Base-by-base conservation (phyloP, 2,329 filamentous ascomycete species). In the Verticillium zaregamsianum region DNA sequence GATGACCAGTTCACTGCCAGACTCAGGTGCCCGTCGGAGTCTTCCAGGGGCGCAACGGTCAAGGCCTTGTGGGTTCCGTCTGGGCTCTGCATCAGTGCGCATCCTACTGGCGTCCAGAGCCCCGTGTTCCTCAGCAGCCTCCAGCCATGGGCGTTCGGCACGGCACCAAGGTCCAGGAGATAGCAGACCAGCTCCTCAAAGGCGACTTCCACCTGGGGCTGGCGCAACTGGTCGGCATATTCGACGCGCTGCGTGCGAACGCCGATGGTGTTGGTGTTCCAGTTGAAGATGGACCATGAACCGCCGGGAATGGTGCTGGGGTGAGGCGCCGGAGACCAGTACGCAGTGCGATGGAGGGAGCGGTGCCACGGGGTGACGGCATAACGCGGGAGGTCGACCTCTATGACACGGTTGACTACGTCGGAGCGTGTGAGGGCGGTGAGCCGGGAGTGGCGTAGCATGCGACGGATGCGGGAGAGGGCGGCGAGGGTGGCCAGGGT, bases 261-360 rank as follows among this genome's bases (percentile, higher is more conserved):
- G 1, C 87, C 86, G 28, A 88, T 87, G 3, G 82, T 76, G 65
- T 87, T 81, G n/a, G 81, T 81, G 67, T 82, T 82, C 86, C 87
- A 90, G 71, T 89, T 83, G 70, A 90, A 88, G 0, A 82, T 82
- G 0, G 86, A 87, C 86, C 86, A 90, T 32, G 77, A 81, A 0
- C 87, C 87, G 2, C 87, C 87, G 0, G 83, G 82, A 54, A 88
- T 82, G 14, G 72, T 74, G 56, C 81, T 84, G 0, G 81, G 80
- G 59, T 82, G 76, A 2, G 76, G 71, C 45, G 80, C 80, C 3
- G 86, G 74, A 15, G 75, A 74, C 84, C 87, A 90, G 73, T 90
- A 90, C 58, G 84, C 78, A 0, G 77, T 72, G 14, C 82, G 78
- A 59, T 84, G 73, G 17, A 49, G n/a, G 63, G 82, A 81, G 28